Base-by-base conservation (phyloP, 768 basidiomycete species). In the Dacryopinax spathularia region DNA sequence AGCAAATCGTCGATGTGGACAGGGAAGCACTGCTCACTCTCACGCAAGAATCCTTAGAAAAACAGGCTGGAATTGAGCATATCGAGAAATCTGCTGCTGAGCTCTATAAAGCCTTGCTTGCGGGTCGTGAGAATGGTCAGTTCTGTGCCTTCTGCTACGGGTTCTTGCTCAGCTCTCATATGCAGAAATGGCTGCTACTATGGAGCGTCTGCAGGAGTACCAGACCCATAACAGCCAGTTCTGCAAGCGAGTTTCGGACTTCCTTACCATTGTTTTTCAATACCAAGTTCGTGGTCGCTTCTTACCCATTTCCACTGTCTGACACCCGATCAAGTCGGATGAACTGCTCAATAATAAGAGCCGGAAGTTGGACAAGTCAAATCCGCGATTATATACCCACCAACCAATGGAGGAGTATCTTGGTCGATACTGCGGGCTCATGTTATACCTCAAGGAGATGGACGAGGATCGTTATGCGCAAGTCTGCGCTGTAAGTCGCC, bases 1-100 rank as follows among this genome's bases (percentile, higher is more conserved):
- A 97, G 94, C 84, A 89, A 82, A 98, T 93, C 6, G 91, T 95
- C 16, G 88, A 97, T 75, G 95, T 98, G n/a, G 83, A 89, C 68
- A 79, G 82, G 65, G 82, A 85, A 16, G 83, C 85, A 10, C 75
- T 98, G 62, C 71, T 86, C 5, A 84, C 82, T 0, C 80, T 98
- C 1, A 88, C 88, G 0, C 91, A 97, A 76, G 92, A 91, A 69
- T 93, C 92, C 13, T 78, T 96, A 16, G 91, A 93, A 71, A 88
- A 89, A 62, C 73, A 83, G 5, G 74, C 79, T 37, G 87, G 91
- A 64, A 86, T 97, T 64, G 81, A 84, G 64, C 79, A 79, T 12
- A 79, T 97, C 22, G 95, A 98, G 73, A 81, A 81, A 67, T 87
- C 93, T 13, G 87, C 88, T 1, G 81, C 87, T 0, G 85, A 91